phyloP scores from a whole-genome alignment of 2,329 filamentous ascomycete genomes.

The Nigrospora oryzae region DNA sequence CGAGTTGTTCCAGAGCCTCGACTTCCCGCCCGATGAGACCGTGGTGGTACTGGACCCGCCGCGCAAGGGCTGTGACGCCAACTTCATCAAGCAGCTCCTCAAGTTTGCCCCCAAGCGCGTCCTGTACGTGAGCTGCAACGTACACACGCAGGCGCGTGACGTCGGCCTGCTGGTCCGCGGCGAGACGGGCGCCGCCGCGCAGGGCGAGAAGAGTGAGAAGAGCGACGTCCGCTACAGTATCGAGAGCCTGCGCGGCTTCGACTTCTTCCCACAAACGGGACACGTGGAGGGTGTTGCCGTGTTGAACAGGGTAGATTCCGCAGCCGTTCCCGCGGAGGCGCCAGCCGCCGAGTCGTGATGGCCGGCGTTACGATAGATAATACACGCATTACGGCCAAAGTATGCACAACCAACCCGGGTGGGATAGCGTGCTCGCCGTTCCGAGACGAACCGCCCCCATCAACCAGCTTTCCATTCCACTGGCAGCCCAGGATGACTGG shows the following conservation, averaged over 20 bases:
- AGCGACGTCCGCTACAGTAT: conserved; percentile 60
- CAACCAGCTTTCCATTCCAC: too few relatives aligned
- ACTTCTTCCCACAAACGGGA: conserved; percentile 88
- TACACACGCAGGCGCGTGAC: conserved; percentile 93
- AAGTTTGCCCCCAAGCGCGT: conserved; percentile 69
- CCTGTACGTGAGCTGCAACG: conserved; percentile 94
- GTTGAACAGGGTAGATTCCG: conserved; percentile 44
- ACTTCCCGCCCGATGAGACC: conserved; percentile 70
- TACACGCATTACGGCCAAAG: too few relatives aligned
- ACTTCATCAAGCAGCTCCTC: conserved; percentile 75
- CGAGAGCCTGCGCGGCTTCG: conserved; percentile 85
- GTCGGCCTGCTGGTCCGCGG: conserved; percentile 81
- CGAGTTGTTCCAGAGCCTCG: conserved; percentile 54
- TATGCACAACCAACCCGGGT: too few relatives aligned
- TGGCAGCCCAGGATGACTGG: too few relatives aligned
- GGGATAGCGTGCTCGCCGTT: too few relatives aligned
- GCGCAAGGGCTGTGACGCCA: conserved; percentile 83
- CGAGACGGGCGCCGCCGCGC: conserved; percentile 29
- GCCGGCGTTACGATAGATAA: too few relatives aligned
- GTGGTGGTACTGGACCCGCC: conserved; percentile 96
- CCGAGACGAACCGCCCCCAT: too few relatives aligned
- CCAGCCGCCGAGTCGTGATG: too few relatives aligned
- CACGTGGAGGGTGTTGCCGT: conserved; percentile 64
- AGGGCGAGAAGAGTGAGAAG: conserved; percentile 16
- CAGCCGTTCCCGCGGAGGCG: too few relatives aligned